phyloP scores from a whole-genome alignment of 352 stramenopile genomes.

The Pythium sp. region DNA sequence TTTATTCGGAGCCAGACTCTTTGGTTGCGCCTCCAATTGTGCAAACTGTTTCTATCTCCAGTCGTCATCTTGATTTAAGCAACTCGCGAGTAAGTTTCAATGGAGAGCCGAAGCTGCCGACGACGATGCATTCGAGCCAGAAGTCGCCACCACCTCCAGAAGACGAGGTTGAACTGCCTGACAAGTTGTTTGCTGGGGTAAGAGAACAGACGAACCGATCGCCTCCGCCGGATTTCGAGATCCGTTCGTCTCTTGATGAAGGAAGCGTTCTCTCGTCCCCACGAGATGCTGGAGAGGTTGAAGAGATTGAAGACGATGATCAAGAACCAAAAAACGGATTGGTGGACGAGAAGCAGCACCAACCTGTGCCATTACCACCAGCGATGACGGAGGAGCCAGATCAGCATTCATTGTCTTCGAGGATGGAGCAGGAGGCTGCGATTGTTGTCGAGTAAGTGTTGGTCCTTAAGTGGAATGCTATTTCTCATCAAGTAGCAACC shows the following conservation, averaged over 20 bases:
- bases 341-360: constrained; percentile 25
- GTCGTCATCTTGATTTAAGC: constrained; percentile 4
- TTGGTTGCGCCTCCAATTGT: constrained; percentile 45
- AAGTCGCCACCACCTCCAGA: not conserved
- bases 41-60: constrained; percentile 37
- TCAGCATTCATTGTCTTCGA: not conserved
- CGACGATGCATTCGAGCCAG: not conserved
- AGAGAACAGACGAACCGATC: constrained; percentile 63
- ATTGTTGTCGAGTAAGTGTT: constrained; percentile 6
- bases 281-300: not conserved
- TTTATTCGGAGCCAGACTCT: constrained; percentile 59
- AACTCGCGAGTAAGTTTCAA: not conserved
- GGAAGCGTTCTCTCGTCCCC: constrained; percentile 20
- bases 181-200: constrained; percentile 17
- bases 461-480: not conserved
- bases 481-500: not conserved
- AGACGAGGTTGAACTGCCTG: not conserved
- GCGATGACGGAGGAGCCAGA: not conserved
- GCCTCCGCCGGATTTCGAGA: constrained; percentile 67
- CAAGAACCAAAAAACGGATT: not conserved
- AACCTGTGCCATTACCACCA: not conserved
- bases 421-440: not conserved
- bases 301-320: not conserved
- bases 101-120: not conserved
- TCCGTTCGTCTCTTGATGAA: constrained; percentile 61